These are phyloP conservation scores for Hyaloperonospora arabidopsidis DNA, from an alignment of 352 stramenopile species.

Conservation along the genomic window DNA sequence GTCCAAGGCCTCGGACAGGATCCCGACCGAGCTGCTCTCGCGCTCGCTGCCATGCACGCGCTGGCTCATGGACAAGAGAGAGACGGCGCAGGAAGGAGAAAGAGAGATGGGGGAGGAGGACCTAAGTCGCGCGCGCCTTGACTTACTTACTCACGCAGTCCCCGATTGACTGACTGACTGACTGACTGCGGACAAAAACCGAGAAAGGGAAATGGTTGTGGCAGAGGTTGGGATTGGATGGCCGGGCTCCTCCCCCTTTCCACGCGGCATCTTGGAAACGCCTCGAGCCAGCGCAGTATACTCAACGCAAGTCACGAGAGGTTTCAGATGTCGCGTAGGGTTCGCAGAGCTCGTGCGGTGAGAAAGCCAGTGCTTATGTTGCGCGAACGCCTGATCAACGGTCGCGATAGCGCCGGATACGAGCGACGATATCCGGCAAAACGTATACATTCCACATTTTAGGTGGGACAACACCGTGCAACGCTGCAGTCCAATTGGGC, in stretches of 20 bases:
- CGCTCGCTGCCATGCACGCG: slow-evolving; percentile 24
- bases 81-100: too few species aligned
- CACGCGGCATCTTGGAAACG: slow-evolving; percentile 13
- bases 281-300: slow-evolving; percentile 14
- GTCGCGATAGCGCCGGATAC: too few species aligned
- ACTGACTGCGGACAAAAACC: neutral
- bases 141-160: slow-evolving; percentile 5
- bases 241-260: slow-evolving; percentile 13
- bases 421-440: too few species aligned
- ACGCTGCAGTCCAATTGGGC: too few species aligned
- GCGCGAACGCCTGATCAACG: neutral
- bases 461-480: too few species aligned
- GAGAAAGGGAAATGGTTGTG: slow-evolving; percentile 16
- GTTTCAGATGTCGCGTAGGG: slow-evolving; percentile 11
- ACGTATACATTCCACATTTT: too few species aligned
- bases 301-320: slow-evolving; percentile 15
- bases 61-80: slow-evolving; percentile 18
- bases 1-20: slow-evolving; percentile 34
- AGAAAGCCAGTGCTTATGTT: slow-evolving; percentile 10
- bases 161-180: neutral
- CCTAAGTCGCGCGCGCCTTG: neutral
- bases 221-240: slow-evolving; percentile 16
- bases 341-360: slow-evolving; percentile 2
- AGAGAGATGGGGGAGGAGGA: too few species aligned
- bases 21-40: slow-evolving; percentile 24